Percentiles rank a stretch among this genome's conserved stretches.
Evolutionary conservation across 176 grass and related monocot genomes (phyloP).

Genomic region (Rhynchospora pubera): DNA sequence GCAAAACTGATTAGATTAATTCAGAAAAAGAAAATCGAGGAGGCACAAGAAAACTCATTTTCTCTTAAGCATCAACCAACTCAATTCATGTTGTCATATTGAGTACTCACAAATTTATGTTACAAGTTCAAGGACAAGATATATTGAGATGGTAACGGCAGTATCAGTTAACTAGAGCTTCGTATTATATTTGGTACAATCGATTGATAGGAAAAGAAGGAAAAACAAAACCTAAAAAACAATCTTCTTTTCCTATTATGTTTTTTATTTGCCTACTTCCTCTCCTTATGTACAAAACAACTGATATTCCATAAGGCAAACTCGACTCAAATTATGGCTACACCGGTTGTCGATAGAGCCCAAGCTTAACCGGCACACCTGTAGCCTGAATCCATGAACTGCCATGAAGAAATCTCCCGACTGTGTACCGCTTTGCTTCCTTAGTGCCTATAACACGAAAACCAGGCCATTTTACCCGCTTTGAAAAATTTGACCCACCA

Average conservation of each 20-base stretch:
- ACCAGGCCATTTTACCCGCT: constrained; percentile 32
- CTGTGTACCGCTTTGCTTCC: constrained; percentile 51
- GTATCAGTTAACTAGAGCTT: constrained; percentile 9
- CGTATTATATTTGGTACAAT: neutral
- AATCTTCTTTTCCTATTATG: neutral
- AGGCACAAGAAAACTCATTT: neutral
- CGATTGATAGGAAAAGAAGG: neutral
- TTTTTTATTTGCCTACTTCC: neutral
- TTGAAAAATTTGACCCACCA: constrained; percentile 31
- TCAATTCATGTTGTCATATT: neutral
- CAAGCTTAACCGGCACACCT: constrained; percentile 54
- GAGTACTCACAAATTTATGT: neutral
- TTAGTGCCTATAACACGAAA: constrained; percentile 41
- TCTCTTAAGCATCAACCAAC: neutral
- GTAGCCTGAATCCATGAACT: constrained; percentile 63
- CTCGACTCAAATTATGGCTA: neutral
- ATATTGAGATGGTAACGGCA: neutral
- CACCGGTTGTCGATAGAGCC: constrained; percentile 19
- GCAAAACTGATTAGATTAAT: neutral
- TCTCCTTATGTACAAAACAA: neutral
- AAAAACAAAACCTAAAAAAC: neutral
- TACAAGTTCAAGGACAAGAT: neutral
- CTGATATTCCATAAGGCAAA: neutral
- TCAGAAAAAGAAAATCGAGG: neutral
- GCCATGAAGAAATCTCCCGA: constrained; percentile 62